Evolutionary conservation across 108 stramenopile species (phyloP).

Genomic region (Nannochloropsis gaditana): DNA sequence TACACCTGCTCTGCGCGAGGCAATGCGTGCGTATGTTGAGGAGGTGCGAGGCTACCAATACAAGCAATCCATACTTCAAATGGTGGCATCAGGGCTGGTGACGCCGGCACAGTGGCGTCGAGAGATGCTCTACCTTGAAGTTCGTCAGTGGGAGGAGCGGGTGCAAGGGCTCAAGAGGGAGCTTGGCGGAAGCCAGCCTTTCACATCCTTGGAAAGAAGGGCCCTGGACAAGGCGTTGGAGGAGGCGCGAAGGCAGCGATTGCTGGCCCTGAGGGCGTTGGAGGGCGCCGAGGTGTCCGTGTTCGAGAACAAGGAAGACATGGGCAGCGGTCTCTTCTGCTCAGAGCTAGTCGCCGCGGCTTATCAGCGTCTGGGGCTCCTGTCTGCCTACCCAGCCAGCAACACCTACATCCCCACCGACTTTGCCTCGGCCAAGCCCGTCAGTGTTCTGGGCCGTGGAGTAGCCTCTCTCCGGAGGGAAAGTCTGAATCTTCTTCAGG

Average conservation of each 20-base stretch:
- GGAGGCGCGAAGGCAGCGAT: background rate
- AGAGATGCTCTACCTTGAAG: background rate
- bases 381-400: conserved; percentile 34
- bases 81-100: background rate
- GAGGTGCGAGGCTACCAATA: conserved; percentile 16
- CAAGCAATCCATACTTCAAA: background rate
- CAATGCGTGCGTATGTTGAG: background rate
- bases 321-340: conserved; percentile 37
- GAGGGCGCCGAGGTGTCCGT: background rate
- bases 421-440: conserved; percentile 23
- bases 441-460: background rate
- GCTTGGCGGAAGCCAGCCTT: background rate
- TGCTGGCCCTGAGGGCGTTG: background rate
- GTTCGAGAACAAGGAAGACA: background rate
- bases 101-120: conserved; percentile 15
- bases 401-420: conserved; percentile 39
- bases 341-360: conserved; percentile 44
- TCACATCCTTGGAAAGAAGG: background rate
- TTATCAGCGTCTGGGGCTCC: conserved; percentile 39
- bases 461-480: background rate
- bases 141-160: background rate
- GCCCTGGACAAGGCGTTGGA: conserved; percentile 2
- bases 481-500: background rate
- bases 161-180: conserved; percentile 16
- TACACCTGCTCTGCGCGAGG: background rate